phyloP scores from a whole-genome alignment of 2,329 filamentous ascomycete genomes.

The Fusarium odoratissimum region DNA sequence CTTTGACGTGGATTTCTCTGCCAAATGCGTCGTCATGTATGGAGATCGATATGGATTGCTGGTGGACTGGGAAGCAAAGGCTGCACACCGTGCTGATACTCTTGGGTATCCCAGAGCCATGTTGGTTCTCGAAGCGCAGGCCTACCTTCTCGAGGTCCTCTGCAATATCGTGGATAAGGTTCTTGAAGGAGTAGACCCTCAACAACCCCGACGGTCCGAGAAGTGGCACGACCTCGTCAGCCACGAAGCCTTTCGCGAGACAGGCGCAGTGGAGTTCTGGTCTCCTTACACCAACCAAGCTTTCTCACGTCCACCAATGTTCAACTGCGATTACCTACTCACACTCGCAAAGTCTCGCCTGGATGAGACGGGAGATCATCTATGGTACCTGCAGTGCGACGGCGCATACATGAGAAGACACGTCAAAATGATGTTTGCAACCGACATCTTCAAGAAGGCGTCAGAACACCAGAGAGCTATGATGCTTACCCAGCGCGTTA shows the following conservation, averaged over 20 bases:
- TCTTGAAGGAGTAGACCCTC: not conserved
- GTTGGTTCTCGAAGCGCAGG: fast-evolving
- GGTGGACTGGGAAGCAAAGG: not conserved
- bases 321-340: not conserved
- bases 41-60: fast-evolving
- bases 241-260: not conserved
- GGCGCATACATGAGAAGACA: not conserved
- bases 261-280: fast-evolving
- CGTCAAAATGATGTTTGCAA: not conserved
- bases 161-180: not conserved
- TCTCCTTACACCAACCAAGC: not conserved
- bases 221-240: not conserved
- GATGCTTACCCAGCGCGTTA: not conserved
- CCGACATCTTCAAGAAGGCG: not conserved
- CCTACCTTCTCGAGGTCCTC: fast-evolving
- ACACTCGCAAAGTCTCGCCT: not conserved
- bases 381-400: not conserved
- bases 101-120: not conserved
- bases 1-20: not conserved
- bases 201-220: fast-evolving
- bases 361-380: not conserved
- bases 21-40: not conserved
- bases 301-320: not conserved
- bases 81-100: fast-evolving
- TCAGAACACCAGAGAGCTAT: not conserved